Conservation (phyloP, 768 basidiomycete species). For the Tylopilus sp. region DNA sequence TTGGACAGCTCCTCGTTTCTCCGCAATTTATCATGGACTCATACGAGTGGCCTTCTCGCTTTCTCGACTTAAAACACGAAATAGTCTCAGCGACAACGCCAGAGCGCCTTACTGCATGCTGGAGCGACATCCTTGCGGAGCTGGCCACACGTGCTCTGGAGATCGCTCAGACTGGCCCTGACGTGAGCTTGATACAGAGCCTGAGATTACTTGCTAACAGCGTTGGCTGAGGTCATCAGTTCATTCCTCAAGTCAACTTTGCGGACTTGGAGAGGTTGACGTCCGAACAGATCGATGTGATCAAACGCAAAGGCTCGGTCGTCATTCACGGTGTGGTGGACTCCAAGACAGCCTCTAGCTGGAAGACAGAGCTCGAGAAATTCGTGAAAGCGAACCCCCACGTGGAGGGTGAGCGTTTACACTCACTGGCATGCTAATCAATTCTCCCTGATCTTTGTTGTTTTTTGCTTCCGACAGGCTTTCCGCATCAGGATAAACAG, state of each 20-base stretch:
- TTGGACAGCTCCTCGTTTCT: background rate
- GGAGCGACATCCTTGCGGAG: constrained; percentile 55
- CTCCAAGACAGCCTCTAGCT: constrained; percentile 49
- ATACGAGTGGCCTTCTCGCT: constrained; percentile 36
- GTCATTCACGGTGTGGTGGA: constrained; percentile 62
- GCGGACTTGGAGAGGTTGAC: constrained; percentile 47
- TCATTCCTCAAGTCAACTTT: constrained; percentile 61
- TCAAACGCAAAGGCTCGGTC: constrained; percentile 55
- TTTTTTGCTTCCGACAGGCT: constrained; percentile 32
- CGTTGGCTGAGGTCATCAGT: constrained; percentile 33
- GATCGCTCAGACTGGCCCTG: constrained; percentile 45
- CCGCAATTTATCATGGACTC: constrained; percentile 10
- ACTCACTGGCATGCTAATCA: background rate
- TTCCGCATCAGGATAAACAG: constrained; percentile 58
- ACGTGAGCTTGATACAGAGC: constrained; percentile 35
- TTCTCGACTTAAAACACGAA: constrained; percentile 54
- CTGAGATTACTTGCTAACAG: background rate
- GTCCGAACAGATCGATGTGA: constrained; percentile 42
- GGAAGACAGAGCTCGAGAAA: constrained; percentile 55
- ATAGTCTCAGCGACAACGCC: constrained; percentile 51
- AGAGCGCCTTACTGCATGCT: constrained; percentile 47
- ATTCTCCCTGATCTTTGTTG: background rate
- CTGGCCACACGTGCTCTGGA: constrained; percentile 43
- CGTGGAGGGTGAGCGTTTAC: constrained; percentile 41
- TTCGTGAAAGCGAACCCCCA: constrained; percentile 57